Evolutionary conservation across 352 stramenopile genomes (phyloP).

Genomic region (Globisporangium apiculatum): DNA sequence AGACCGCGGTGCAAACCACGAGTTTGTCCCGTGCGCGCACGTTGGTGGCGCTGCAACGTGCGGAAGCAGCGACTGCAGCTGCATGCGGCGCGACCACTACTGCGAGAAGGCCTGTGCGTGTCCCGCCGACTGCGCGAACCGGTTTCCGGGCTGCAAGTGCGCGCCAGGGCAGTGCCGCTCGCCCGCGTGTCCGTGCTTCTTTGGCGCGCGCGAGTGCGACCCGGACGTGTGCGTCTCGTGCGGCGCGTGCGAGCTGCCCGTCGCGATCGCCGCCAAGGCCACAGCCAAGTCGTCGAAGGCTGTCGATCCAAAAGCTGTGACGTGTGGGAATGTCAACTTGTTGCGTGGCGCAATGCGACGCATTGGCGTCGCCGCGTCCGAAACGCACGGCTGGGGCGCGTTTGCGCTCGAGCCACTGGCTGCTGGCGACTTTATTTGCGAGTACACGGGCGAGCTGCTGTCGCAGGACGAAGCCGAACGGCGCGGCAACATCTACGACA

Average conservation of each 20-base stretch:
- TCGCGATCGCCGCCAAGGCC: constrained; percentile 24
- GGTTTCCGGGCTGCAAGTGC: constrained; percentile 68
- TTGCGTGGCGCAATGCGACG: constrained; percentile 41
- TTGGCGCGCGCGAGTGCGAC: constrained; percentile 62
- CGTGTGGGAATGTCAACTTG: constrained; percentile 68
- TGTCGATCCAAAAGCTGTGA: too few species aligned
- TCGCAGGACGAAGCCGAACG: constrained; percentile 85
- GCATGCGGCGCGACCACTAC: constrained; percentile 79
- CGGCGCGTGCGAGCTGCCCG: constrained; percentile 51
- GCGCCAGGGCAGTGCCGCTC: constrained; percentile 49
- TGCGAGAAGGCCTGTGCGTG: constrained; percentile 68
- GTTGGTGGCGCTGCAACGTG: constrained; percentile 24
- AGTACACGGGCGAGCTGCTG: constrained; percentile 89
- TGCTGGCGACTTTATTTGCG: constrained; percentile 72
- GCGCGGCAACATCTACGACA: constrained; percentile 87
- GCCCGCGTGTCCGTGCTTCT: constrained; percentile 58
- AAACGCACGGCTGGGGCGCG: constrained; percentile 72
- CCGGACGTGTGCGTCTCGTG: constrained; percentile 63
- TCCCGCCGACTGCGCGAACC: constrained; percentile 60
- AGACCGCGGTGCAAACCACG: constrained; percentile 68
- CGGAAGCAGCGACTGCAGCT: constrained; percentile 59
- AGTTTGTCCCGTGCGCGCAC: constrained; percentile 67
- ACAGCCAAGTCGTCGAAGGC: constrained; percentile 15
- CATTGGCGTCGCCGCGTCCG: constrained; percentile 46
- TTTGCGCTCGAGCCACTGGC: constrained; percentile 49